Conservation (phyloP, 441 rosid genomes). For the Cnidoscolus chayamansa region DNA sequence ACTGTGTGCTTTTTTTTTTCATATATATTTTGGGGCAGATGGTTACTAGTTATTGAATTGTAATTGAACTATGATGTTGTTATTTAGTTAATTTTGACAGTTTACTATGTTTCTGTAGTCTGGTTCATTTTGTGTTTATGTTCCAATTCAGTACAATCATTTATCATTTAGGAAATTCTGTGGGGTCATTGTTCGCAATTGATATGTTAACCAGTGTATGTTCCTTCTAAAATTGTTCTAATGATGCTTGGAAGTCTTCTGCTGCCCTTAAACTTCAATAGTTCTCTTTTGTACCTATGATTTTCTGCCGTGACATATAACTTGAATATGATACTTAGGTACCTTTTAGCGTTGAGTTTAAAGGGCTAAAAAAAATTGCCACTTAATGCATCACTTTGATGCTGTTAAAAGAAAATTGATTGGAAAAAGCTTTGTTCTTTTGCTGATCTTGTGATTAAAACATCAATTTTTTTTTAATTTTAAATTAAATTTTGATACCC, state of each 20-base stretch:
- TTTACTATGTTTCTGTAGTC: neutral
- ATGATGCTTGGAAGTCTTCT: neutral
- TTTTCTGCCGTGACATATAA: neutral
- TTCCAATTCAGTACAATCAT: neutral
- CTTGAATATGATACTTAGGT: no score
- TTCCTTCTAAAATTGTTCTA: neutral
- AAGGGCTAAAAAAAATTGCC: no score
- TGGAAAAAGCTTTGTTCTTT: no score
- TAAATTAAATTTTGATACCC: no score
- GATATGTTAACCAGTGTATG: neutral
- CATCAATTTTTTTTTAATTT: no score
- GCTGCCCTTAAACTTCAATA: neutral
- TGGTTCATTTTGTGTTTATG: neutral
- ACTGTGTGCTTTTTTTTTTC: neutral
- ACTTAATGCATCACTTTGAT: no score
- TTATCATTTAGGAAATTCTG: neutral
- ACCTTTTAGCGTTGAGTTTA: no score
- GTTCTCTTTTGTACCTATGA: neutral
- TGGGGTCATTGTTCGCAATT: neutral
- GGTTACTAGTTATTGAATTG: constrained; percentile 1
- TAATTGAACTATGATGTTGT: neutral
- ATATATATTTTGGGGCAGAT: neutral
- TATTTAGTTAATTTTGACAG: neutral
- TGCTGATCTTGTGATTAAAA: no score
- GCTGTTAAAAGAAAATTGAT: no score